A percentile compares a stretch with the other conserved stretches of the same genome.
These are phyloP conservation scores for Suhomyces anneliseae DNA, from an alignment of 1,139 yeast genomes.

Conservation along the genomic window DNA sequence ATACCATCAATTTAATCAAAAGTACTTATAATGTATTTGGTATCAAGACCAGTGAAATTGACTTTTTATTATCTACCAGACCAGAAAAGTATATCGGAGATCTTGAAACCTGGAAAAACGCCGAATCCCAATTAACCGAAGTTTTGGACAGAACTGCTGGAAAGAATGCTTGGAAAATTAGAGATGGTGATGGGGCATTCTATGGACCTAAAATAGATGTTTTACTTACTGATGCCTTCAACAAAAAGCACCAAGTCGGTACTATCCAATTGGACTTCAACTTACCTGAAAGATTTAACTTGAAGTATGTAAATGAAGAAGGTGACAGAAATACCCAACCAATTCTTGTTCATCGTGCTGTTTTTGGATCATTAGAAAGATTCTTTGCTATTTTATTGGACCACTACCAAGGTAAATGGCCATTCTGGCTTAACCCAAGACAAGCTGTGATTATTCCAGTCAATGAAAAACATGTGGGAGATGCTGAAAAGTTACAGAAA, in stretches of 20 bases:
- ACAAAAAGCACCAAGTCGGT: conserved; percentile 90
- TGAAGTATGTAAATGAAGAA: conserved; percentile 58
- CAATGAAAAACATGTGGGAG: conserved; percentile 52
- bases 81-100: conserved; percentile 88
- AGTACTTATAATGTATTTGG: conserved; percentile 81
- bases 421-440: conserved; percentile 96
- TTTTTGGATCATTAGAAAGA: conserved; percentile 91
- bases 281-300: conserved; percentile 79
- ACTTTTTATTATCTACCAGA: conserved; percentile 80
- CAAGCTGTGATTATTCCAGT: conserved; percentile 89
- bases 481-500: conserved; percentile 53
- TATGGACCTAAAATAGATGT: conserved; percentile 96
- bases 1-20: conserved; percentile 73
- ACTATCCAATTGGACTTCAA: conserved; percentile 96
- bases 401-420: conserved; percentile 95
- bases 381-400: conserved; percentile 89
- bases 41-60: conserved; percentile 52
- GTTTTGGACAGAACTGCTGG: conserved; percentile 64
- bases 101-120: conserved; percentile 76
- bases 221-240: conserved; percentile 76
- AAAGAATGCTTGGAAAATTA: conserved; percentile 61
- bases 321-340: conserved; percentile 62
- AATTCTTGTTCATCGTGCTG: conserved; percentile 92
- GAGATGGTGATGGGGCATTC: conserved; percentile 96
- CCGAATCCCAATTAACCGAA: conserved; percentile 68